Evolutionary conservation across 192 early-diverging fungal species (phyloP).

Genomic region (Linnemannia elongata): DNA sequence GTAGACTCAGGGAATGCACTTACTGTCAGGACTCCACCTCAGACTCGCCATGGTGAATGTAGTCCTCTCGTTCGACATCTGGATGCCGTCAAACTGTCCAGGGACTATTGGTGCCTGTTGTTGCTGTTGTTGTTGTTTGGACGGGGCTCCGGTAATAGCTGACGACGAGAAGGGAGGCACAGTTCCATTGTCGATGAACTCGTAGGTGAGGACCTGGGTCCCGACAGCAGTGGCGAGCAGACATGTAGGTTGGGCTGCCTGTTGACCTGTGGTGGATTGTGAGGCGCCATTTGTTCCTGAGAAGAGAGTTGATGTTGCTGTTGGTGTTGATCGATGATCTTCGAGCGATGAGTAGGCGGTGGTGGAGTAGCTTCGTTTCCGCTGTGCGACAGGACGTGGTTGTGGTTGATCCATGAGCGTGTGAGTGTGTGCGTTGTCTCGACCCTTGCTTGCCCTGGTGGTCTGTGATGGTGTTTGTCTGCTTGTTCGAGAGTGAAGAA

Average conservation of each 20-base stretch:
- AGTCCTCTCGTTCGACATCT: constrained; percentile 34
- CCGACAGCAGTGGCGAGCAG: constrained; percentile 29
- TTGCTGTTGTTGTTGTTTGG: constrained; percentile 16
- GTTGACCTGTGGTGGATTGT: neutral
- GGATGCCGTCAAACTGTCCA: constrained; percentile 45
- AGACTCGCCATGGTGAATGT: constrained; percentile 25
- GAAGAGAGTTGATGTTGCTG: neutral
- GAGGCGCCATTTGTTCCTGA: neutral
- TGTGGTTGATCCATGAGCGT: constrained; percentile 25
- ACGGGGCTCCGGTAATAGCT: neutral
- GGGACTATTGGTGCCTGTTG: constrained; percentile 19
- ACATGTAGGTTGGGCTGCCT: constrained; percentile 15
- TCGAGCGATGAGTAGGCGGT: constrained; percentile 52
- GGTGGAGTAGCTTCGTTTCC: constrained; percentile 50
- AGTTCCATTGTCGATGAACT: constrained; percentile 35
- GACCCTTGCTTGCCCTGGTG: neutral
- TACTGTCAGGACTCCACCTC: constrained; percentile 57
- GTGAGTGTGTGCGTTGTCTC: too few species aligned
- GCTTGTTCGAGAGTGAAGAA: neutral
- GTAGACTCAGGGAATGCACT: neutral
- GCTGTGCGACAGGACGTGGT: constrained; percentile 25
- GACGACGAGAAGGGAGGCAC: neutral
- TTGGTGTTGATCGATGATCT: constrained; percentile 4
- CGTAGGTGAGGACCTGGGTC: constrained; percentile 28
- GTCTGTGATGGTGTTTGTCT: neutral